Evolutionary conservation across 2,329 filamentous ascomycete species (phyloP).

Genomic region (Laburnicola sp.): DNA sequence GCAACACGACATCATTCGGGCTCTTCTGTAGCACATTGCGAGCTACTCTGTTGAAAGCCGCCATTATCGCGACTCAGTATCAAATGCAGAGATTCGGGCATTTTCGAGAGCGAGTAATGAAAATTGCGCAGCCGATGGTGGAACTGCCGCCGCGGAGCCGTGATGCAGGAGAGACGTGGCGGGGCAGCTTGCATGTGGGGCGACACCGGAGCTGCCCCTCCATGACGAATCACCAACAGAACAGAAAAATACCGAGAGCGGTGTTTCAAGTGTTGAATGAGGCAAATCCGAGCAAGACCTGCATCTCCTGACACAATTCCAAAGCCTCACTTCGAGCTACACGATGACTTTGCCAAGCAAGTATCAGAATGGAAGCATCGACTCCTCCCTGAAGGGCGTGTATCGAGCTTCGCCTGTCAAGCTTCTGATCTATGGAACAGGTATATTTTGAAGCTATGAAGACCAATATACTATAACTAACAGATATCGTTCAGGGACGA

Average conservation of each 20-base stretch:
- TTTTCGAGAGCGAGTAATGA: slow-evolving; percentile 4
- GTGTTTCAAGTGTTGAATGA: background rate
- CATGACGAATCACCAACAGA: slow-evolving; percentile 26
- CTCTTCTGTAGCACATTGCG: slow-evolving; percentile 77
- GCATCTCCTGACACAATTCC: background rate
- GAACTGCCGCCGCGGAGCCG: slow-evolving; percentile 28
- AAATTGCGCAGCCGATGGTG: slow-evolving; percentile 6
- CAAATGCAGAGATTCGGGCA: slow-evolving; percentile 9
- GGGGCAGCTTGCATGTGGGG: slow-evolving; percentile 38
- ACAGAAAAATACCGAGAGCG: no score
- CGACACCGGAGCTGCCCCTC: slow-evolving; percentile 33
- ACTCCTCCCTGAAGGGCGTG: slow-evolving; percentile 37
- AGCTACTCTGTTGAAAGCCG: slow-evolving; percentile 33
- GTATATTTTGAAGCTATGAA: slow-evolving; percentile 13
- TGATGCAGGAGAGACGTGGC: slow-evolving; percentile 27
- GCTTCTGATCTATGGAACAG: slow-evolving; percentile 44
- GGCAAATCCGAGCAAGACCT: slow-evolving; percentile 6
- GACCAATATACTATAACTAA: no score
- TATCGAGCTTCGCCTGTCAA: slow-evolving; percentile 44
- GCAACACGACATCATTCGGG: slow-evolving; percentile 93
- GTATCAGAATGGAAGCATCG: slow-evolving; percentile 40
- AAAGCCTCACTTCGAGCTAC: background rate
- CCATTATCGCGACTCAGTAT: slow-evolving; percentile 22
- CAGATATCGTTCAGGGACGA: slow-evolving; percentile 28
- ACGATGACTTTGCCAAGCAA: slow-evolving; percentile 40